A percentile compares a stretch with the other conserved stretches of the same genome.
phyloP scores from a whole-genome alignment of 257 asterid species.

The Echium plantagineum region DNA sequence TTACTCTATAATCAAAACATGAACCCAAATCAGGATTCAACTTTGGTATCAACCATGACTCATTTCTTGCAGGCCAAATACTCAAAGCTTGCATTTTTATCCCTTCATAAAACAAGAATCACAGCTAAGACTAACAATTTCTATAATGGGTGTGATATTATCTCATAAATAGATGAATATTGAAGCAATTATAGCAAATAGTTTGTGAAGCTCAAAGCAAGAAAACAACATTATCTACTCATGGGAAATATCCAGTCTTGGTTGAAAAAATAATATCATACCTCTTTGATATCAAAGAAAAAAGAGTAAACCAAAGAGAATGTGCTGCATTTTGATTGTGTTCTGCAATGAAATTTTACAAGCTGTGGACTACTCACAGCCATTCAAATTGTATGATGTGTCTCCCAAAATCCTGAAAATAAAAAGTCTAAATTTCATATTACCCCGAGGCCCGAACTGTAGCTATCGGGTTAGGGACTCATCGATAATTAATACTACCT shows the following conservation, averaged over 20 bases:
- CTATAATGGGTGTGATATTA: background rate
- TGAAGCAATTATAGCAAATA: background rate
- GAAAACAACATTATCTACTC: too few species aligned
- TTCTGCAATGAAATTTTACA: constrained; percentile 5
- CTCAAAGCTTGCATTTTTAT: constrained; percentile 58
- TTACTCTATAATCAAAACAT: constrained; percentile 16
- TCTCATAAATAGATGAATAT: background rate
- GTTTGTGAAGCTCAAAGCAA: constrained; percentile 7
- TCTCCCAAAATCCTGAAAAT: too few species aligned
- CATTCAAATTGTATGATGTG: constrained; percentile 21
- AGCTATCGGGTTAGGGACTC: too few species aligned
- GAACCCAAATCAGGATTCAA: constrained; percentile 30
- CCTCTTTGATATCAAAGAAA: too few species aligned
- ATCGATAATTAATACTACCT: too few species aligned
- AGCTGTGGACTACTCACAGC: constrained; percentile 24
- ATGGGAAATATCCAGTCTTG: too few species aligned
- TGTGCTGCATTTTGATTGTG: background rate
- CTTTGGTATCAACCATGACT: constrained; percentile 27
- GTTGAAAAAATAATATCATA: too few species aligned
- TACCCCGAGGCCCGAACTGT: too few species aligned
- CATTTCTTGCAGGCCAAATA: constrained; percentile 45
- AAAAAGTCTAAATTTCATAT: too few species aligned
- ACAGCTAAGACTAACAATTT: constrained; percentile 2
- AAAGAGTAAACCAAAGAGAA: too few species aligned
- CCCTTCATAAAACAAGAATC: constrained; percentile 8